Base-by-base conservation (phyloP, 805 yeast species). In the Candida sonorensis region DNA sequence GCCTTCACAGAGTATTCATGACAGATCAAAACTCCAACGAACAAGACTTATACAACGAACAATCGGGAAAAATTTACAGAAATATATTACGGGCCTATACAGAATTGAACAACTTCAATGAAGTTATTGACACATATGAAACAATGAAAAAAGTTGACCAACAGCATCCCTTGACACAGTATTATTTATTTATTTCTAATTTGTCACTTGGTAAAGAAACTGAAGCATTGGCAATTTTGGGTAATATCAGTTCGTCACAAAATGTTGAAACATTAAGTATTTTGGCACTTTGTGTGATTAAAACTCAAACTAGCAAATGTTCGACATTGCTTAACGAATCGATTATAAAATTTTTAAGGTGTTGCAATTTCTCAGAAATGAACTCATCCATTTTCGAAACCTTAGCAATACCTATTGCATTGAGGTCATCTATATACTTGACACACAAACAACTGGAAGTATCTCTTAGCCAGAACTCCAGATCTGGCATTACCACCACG, bases 31-130 rank as follows among this genome's bases (percentile, higher is more conserved):
- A n/a, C 12, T 17, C 15, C 15, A 23, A 18, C 28, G 34, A 47
- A 5, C 28, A 54, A 2, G 46, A 56, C 5, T 37, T 57, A 9
- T 48, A 40, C 13, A 36, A 28, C 11, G 41, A 40, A 5, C 66
- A 62, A 23, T 45, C 36, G 20, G 64, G 56, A 2, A 63, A 63
- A 37, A 39, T 66, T 4, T 55, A 61, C 34, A 48, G 70, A 28
- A 62, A 63, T 2, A 42, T 63, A 16, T 51, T 55, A 25, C 43
- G 49, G 14, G 48, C 55, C 11, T 50, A 50, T 23, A 40, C 61
- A 5, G 42, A 50, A 7, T 23, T 45, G 1, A 45, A 42, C 4
- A 29, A 55, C 2, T 38, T 24, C 32, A 42, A 42, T 2, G 34
- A 44, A 5, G 57, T 55, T 2, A 30, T 48, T 4, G 19, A 34